phyloP scores from a whole-genome alignment of 1,139 yeast genomes.

The Zygoascus meyerae region DNA sequence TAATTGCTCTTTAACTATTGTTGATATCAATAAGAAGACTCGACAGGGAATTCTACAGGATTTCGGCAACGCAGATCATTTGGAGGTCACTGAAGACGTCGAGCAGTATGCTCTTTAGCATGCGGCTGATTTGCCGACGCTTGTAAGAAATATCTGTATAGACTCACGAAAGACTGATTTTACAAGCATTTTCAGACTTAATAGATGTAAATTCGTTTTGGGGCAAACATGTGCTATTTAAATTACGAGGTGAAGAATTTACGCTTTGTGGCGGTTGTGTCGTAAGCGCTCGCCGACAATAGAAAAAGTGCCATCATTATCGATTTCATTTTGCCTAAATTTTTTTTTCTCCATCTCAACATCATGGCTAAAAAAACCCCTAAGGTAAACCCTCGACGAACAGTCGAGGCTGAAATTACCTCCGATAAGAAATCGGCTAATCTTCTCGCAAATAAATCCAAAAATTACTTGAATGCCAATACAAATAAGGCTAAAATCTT shows the following conservation, averaged over 20 bases:
- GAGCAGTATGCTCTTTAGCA: slow-evolving; percentile 19
- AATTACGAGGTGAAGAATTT: not conserved
- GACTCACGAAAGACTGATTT: too few species aligned
- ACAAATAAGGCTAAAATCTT: slow-evolving; percentile 18
- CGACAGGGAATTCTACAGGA: slow-evolving; percentile 18
- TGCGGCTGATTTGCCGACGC: too few species aligned
- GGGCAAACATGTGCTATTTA: not conserved
- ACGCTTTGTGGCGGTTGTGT: too few species aligned
- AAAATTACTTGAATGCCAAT: slow-evolving; percentile 4
- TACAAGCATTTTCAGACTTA: not conserved
- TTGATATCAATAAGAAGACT: slow-evolving; percentile 37
- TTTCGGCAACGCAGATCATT: slow-evolving; percentile 26
- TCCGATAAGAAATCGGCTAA: slow-evolving; percentile 26
- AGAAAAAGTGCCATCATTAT: not conserved
- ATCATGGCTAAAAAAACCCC: slow-evolving; percentile 20
- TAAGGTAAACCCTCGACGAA: slow-evolving; percentile 19
- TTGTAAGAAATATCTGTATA: too few species aligned
- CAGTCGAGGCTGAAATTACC: slow-evolving; percentile 22
- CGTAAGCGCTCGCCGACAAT: not conserved
- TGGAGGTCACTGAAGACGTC: slow-evolving; percentile 14
- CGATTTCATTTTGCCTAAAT: slow-evolving; percentile 3
- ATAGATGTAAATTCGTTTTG: not conserved
- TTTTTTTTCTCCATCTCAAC: not conserved
- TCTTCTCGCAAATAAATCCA: slow-evolving; percentile 17
- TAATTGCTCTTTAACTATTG: slow-evolving; percentile 65